Evolutionary conservation across 495 filamentous ascomycete genomes (phyloP).

Genomic region (Aspergillus bertholletiae): DNA sequence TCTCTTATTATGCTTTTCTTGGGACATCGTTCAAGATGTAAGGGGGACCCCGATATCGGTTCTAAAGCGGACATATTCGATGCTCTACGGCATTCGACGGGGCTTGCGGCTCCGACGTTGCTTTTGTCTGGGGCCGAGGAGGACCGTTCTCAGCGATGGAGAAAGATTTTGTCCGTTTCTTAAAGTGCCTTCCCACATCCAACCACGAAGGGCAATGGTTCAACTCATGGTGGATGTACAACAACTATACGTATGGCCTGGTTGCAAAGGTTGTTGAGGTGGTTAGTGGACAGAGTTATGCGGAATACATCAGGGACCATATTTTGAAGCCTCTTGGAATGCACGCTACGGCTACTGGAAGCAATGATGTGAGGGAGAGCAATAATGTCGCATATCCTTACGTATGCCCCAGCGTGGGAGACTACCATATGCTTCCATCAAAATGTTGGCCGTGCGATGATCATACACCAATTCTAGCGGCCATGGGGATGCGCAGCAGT

Average conservation of each 20-base stretch:
- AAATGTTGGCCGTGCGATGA: neutral
- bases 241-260: neutral
- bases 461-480: neutral
- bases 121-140: neutral
- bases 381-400: neutral
- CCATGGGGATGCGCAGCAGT: neutral
- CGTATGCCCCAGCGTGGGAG: neutral
- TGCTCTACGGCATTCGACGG: neutral
- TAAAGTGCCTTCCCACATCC: neutral
- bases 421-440: neutral
- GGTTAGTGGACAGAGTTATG: neutral
- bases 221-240: constrained; percentile 1
- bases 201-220: constrained; percentile 1
- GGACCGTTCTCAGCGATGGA: neutral
- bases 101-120: neutral
- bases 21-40: too few species aligned
- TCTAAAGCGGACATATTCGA: neutral
- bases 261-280: neutral
- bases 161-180: neutral
- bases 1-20: too few species aligned
- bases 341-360: neutral
- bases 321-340: neutral
- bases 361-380: neutral
- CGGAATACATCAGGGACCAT: neutral
- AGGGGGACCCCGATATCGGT: neutral